Evolutionary conservation across 2,329 filamentous ascomycete species (phyloP), one percentile per base, ranked within the genome.

Genomic region (Penicillium sp.): DNA sequence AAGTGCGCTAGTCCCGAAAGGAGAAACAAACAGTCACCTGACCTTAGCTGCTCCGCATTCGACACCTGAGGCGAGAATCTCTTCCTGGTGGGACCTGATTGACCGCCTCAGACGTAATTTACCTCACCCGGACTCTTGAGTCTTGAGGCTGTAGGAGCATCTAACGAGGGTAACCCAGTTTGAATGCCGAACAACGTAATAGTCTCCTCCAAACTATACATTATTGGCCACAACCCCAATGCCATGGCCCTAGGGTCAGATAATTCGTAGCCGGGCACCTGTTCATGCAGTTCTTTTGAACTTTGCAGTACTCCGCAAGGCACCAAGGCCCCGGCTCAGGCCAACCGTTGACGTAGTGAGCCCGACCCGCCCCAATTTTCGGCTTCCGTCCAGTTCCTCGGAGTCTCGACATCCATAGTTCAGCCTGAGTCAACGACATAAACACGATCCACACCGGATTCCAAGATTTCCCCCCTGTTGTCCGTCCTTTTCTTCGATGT

Each of bases 281-380:
- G 31, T 49, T 49, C 47, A 49, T 49, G 47, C 47, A 35, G 28
- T 31, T 20, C 47, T 20, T 20, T 47, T 25, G 28, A 28, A 35
- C 4, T 22, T 10, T 47, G 6, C 25, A 47, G 31, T n/a, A 47
- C 15, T 47, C 22, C 25, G 25, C 10, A 31, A 8, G 22, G 42
- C 12, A 28, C 15, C 1, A 45, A 34, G 45, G 25, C 14, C 20
- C 22, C 37, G 25, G 25, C 25, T 60, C 60, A 63, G 60, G 62
- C 60, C 55, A 45, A 59, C 60, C 58, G 42, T 62, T 64, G 62
- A 64, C 62, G 62, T 64, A 64, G 62, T 58, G 35, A 34, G 38
- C 47, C 41, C 20, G 28, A 37, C 35, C n/a, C 22, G 37, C 41
- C 49, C 60, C 57, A 50, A 49, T 55, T 57, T 57, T 58, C 58